These are phyloP conservation scores for Nephelium lappaceum DNA, from an alignment of 345 rosid species.

Conservation along the genomic window DNA sequence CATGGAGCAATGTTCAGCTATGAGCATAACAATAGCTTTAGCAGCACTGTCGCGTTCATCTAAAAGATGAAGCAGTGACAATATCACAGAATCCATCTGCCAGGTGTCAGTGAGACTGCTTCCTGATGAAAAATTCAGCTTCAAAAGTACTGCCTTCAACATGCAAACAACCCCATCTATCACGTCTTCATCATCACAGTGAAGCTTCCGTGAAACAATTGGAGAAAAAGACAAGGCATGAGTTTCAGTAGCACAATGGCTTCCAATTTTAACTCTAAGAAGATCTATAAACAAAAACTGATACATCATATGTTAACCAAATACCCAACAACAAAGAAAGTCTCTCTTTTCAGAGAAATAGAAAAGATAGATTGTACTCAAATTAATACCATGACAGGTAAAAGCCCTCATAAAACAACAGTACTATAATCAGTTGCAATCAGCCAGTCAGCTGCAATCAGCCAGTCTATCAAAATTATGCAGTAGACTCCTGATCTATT, in stretches of 20 bases:
- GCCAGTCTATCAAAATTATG: background rate
- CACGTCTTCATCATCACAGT: conserved; percentile 67
- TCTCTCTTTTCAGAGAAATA: background rate
- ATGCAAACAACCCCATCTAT: conserved; percentile 62
- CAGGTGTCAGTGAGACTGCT: conserved; percentile 44
- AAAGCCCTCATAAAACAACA: background rate
- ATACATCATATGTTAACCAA: background rate
- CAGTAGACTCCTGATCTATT: background rate
- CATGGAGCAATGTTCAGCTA: conserved; percentile 81
- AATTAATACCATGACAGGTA: background rate
- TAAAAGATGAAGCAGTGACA: conserved; percentile 70
- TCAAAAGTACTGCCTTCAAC: conserved; percentile 62
- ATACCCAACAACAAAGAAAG: background rate
- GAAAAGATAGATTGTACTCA: background rate
- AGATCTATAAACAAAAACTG: background rate
- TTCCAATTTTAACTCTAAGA: background rate
- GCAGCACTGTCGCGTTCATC: conserved; percentile 88
- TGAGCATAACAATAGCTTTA: conserved; percentile 66
- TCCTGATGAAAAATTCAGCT: conserved; percentile 49
- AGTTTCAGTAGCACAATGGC: conserved; percentile 14
- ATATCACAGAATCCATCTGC: conserved; percentile 57
- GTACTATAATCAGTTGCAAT: conserved; percentile 1
- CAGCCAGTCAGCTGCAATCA: background rate
- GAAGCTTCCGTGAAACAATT: conserved; percentile 56
- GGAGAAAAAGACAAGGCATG: conserved; percentile 18